Evolutionary conservation across 1,139 yeast genomes (phyloP).

Genomic region (Diutina siamensis): DNA sequence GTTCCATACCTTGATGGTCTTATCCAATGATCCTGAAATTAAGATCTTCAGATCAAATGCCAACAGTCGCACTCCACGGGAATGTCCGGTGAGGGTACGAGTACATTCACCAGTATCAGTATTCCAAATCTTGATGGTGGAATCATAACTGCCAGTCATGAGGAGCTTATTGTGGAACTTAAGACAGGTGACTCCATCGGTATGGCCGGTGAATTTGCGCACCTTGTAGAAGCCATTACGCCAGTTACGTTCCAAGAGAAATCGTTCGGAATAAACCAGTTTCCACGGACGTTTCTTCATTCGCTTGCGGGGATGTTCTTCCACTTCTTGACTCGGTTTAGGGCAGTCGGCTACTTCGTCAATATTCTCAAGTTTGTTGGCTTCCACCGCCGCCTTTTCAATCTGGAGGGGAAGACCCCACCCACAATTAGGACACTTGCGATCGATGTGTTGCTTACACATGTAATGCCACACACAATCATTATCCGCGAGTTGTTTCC

Average conservation of each 20-base stretch:
- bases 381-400: conserved; percentile 3
- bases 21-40: conserved; percentile 85
- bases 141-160: conserved; percentile 87
- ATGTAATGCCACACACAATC: conserved; percentile 96
- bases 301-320: not conserved
- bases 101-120: conserved; percentile 65
- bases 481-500: conserved; percentile 89
- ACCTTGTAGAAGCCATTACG: conserved; percentile 63
- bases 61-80: conserved; percentile 72
- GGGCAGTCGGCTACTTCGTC: not conserved
- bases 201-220: conserved; percentile 69
- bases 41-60: conserved; percentile 81
- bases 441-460: conserved; percentile 96
- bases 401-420: conserved; percentile 84
- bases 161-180: conserved; percentile 72
- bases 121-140: conserved; percentile 85
- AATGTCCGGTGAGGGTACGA: conserved; percentile 73
- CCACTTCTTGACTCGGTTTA: not conserved
- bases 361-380: not conserved
- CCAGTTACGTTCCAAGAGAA: conserved; percentile 89
- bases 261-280: conserved; percentile 84
- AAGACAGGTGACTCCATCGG: conserved; percentile 76
- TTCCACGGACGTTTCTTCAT: conserved; percentile 73
- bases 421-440: conserved; percentile 96
- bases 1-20: conserved; percentile 92